These are phyloP conservation scores for Salicornia ramosissima DNA, from an alignment of 148 eudicot genomes.

Conservation along the genomic window DNA sequence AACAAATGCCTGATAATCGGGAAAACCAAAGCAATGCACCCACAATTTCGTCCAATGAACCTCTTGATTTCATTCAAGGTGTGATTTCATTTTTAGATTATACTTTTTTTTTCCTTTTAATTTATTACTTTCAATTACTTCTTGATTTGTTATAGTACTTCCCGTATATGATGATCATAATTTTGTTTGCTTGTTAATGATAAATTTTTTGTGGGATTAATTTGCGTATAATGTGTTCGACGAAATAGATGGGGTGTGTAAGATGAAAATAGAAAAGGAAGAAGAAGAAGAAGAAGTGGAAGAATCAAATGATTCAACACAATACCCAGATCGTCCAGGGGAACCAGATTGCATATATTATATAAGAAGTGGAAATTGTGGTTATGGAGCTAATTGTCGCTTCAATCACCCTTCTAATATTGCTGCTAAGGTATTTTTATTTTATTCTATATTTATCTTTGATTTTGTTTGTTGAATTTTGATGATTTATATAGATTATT, in stretches of 20 bases:
- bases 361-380: slow-evolving; percentile 57
- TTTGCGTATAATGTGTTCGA: background rate
- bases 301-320: slow-evolving; percentile 1
- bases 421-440: slow-evolving; percentile 34
- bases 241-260: slow-evolving; percentile 31
- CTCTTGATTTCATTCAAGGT: slow-evolving; percentile 47
- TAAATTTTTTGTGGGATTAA: background rate
- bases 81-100: slow-evolving; percentile 5
- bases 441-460: background rate
- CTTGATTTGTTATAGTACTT: too few relatives aligned
- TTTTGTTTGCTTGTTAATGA: slow-evolving; percentile 7
- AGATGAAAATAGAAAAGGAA: slow-evolving; percentile 29
- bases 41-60: slow-evolving; percentile 26
- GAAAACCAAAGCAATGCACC: slow-evolving; percentile 44
- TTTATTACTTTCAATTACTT: too few relatives aligned
- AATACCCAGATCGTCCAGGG: slow-evolving; percentile 58
- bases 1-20: slow-evolving; percentile 59
- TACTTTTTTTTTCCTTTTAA: background rate
- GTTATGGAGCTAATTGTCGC: slow-evolving; percentile 56
- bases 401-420: slow-evolving; percentile 62
- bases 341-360: slow-evolving; percentile 63
- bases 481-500: too few relatives aligned
- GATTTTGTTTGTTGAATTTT: background rate
- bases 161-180: too few relatives aligned
- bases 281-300: slow-evolving; percentile 21